Evolutionary conservation across 2,329 filamentous ascomycete genomes (phyloP), one percentile per base, ranked within the genome.

Genomic region (Endoconidiophora laricicola): DNA sequence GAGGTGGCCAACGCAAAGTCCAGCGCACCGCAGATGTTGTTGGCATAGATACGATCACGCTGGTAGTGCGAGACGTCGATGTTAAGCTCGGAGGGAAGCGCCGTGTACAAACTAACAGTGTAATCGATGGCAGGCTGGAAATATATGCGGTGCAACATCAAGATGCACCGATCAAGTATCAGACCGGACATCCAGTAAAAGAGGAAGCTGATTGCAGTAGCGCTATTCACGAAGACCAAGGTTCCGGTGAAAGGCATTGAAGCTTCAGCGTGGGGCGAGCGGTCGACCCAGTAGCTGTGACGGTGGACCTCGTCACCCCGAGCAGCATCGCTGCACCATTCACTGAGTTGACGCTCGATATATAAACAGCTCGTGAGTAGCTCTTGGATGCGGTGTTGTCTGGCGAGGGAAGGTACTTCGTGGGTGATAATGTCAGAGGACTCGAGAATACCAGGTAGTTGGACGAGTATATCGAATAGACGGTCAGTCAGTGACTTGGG

Each of bases 161-260:
- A 66, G 39, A 76, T 65, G 55, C 66, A 71, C 7, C 66, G 68
- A 54, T 70, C 68, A 44, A 78, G 66, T 10, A 69, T 55, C 24
- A 76, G 62, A 43, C 72, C 66, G 1, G 67, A 59, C 54, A 70
- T 66, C 73, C 73, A 77, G 58, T 74, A 76, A 57, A 72, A 70
- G 10, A 74, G 59, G 54, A 76, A 68, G 43, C 65, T 64, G 29
- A 74, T 55, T 0, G 72, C 69, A 0, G 68, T 65, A 10, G 63
- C 56, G 16, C 63, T 58, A 55, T 71, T 66, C 24, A 61, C 62
- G 57, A 76, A 76, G 9, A 60, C 62, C 54, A 69, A 69, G 2
- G 62, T 59, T 40, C 67, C 66, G 10, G 63, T 58, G 54, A 75
- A 74, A 0, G 71, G 70, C 18, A 69, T 59, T 51, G 58, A 44